Percentiles rank a stretch among this genome's conserved stretches.
These are phyloP conservation scores for Paecilomyces sp. DNA, from an alignment of 2,329 filamentous ascomycete genomes.

Conservation along the genomic window DNA sequence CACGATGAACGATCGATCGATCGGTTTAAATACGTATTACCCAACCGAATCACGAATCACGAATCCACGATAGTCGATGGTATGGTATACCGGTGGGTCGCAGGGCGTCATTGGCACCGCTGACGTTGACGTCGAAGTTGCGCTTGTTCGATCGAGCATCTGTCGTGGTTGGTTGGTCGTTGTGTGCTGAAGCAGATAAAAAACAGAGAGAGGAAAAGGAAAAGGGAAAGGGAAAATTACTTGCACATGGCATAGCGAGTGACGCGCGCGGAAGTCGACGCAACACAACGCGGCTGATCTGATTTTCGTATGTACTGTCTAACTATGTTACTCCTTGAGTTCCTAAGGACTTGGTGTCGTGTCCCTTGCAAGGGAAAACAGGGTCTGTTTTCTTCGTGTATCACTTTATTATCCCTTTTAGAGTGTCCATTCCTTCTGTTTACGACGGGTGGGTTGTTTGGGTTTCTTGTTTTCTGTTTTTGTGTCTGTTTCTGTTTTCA, in stretches of 20 bases:
- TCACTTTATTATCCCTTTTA: background rate
- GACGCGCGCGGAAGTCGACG: background rate
- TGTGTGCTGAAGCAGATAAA: no score
- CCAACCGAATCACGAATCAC: no score
- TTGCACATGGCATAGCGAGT: background rate
- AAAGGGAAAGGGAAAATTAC: background rate
- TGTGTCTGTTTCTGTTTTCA: background rate
- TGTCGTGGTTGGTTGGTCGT: background rate
- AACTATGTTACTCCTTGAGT: no score
- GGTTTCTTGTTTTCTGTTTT: background rate
- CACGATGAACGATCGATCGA: no score
- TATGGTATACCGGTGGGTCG: no score
- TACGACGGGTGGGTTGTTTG: background rate
- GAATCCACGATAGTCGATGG: no score
- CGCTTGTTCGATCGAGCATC: no score
- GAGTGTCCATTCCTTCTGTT: background rate
- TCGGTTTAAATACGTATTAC: no score
- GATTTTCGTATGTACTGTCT: background rate
- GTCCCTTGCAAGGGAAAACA: no score
- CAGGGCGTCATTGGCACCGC: no score
- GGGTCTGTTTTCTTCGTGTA: background rate
- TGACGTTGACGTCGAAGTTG: background rate
- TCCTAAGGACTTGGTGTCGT: no score
- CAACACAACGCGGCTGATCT: background rate
- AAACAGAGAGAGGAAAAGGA: no score